phyloP scores from a whole-genome alignment of 805 yeast genomes.

The Candida silvicultrix region DNA sequence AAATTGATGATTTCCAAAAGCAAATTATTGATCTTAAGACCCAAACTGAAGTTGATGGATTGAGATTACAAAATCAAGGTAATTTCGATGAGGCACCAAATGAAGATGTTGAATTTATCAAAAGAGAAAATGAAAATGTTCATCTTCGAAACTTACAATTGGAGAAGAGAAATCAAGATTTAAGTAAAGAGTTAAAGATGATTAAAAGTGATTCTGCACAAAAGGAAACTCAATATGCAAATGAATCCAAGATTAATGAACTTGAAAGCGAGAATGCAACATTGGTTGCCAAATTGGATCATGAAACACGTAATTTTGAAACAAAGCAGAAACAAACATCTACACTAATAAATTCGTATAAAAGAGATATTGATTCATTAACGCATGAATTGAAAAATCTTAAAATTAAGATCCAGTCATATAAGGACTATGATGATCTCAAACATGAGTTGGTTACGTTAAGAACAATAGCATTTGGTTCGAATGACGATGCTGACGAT shows the following conservation, averaged over 20 bases:
- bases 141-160: conserved; percentile 63
- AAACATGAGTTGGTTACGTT: conserved; percentile 70
- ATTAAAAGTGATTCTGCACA: conserved; percentile 38
- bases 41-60: conserved; percentile 23
- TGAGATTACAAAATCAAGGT: conserved; percentile 42
- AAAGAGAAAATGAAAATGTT: conserved; percentile 68
- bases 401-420: conserved; percentile 40
- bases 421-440: conserved; percentile 72
- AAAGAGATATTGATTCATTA: conserved; percentile 30
- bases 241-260: conserved; percentile 40
- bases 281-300: conserved; percentile 51
- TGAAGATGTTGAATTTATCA: conserved; percentile 55
- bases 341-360: conserved; percentile 14
- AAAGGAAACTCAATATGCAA: conserved; percentile 34
- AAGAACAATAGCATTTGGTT: conserved; percentile 72
- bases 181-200: conserved; percentile 57
- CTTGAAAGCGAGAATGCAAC: conserved; percentile 66
- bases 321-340: conserved; percentile 21
- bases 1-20: conserved; percentile 43
- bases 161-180: conserved; percentile 71
- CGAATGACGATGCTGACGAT: conserved; percentile 29
- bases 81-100: not conserved
- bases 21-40: conserved; percentile 62
- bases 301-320: conserved; percentile 28
- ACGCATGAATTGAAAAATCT: conserved; percentile 44